phyloP scores from a whole-genome alignment of 495 filamentous ascomycete species.

The Aspergillus heteromorphus region DNA sequence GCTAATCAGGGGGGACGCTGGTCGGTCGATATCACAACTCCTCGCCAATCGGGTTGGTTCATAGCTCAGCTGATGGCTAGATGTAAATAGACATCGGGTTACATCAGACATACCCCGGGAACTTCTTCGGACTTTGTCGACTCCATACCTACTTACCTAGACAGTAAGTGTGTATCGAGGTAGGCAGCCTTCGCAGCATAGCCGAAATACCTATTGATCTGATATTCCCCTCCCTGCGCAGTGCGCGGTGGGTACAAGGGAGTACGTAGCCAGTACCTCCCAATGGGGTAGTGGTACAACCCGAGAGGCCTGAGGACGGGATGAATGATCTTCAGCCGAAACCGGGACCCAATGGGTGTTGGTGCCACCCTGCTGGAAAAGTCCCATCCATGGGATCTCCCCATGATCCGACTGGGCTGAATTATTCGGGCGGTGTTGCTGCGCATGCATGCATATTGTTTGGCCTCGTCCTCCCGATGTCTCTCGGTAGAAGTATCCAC shows the following conservation, averaged over 20 bases:
- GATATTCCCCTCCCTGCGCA: no score
- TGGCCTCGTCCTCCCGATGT: no score
- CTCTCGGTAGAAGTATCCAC: no score
- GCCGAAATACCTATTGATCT: no score
- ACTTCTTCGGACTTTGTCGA: neutral
- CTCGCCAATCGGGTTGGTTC: neutral
- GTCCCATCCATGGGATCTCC: conserved; percentile 14
- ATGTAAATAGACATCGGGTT: no score
- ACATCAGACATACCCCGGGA: neutral
- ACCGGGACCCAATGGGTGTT: conserved; percentile 20
- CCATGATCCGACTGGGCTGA: conserved; percentile 16
- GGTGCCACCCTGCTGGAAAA: conserved; percentile 23
- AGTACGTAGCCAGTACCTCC: neutral
- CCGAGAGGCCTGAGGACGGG: neutral
- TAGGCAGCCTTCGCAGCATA: no score
- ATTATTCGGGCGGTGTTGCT: neutral
- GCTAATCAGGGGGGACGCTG: neutral
- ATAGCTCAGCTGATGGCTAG: neutral
- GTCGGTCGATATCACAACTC: neutral
- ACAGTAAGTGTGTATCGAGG: no score
- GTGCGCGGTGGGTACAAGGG: neutral
- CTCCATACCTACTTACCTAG: no score
- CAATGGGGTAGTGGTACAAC: neutral
- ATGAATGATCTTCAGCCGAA: conserved; percentile 18
- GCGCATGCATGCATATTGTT: conserved; percentile 1